A percentile compares a stretch with the other conserved stretches of the same genome.
Evolutionary conservation across 306 rosid genomes (phyloP).

Genomic region (Neltuma alba): DNA sequence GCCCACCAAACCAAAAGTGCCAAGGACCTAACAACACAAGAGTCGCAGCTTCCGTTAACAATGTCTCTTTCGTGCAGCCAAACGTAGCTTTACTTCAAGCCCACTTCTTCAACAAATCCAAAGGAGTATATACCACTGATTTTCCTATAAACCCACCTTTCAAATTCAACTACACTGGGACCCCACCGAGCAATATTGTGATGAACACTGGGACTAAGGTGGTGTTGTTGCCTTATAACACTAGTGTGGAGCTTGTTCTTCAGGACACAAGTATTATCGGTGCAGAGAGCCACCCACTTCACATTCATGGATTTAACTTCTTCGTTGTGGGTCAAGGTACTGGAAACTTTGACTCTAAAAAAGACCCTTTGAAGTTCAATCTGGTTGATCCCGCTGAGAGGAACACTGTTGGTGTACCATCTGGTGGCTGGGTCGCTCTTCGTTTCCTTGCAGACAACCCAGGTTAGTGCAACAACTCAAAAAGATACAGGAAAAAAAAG

Average conservation of each 20-base stretch:
- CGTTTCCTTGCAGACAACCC: conserved; percentile 61
- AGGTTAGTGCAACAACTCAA: conserved; percentile 21
- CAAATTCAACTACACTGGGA: conserved; percentile 62
- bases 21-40: conserved; percentile 52
- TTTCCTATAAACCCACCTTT: conserved; percentile 52
- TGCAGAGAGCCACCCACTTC: conserved; percentile 65
- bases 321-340: conserved; percentile 54
- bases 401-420: conserved; percentile 53
- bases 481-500: too few relatives aligned
- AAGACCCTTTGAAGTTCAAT: conserved; percentile 50
- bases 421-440: conserved; percentile 63
- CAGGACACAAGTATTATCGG: conserved; percentile 59
- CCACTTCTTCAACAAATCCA: conserved; percentile 54
- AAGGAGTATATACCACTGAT: conserved; percentile 50
- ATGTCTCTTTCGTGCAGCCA: conserved; percentile 58
- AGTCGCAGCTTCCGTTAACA: conserved; percentile 47
- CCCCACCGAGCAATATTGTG: conserved; percentile 48
- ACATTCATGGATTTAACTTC: conserved; percentile 62
- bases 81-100: conserved; percentile 53
- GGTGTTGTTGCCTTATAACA: conserved; percentile 46
- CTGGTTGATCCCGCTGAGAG: conserved; percentile 62
- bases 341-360: conserved; percentile 56
- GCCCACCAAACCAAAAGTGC: conserved; percentile 42
- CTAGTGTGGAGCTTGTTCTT: conserved; percentile 51
- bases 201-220: conserved; percentile 53